Base-by-base conservation (phyloP, 495 filamentous ascomycete species). In the Daldinia bambusicola region DNA sequence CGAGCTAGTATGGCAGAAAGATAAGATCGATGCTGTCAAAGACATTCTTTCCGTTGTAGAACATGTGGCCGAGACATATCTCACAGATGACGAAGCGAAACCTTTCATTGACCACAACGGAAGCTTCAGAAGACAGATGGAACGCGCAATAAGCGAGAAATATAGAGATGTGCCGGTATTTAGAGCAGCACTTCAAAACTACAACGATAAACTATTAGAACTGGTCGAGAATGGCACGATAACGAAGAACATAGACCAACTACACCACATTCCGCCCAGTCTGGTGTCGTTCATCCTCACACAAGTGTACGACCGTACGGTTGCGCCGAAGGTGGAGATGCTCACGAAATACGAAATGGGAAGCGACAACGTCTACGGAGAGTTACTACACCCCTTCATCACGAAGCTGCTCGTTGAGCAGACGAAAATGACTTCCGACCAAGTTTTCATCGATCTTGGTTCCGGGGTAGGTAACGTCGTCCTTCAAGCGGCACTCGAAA, bases 381-480 rank as follows among this genome's bases (percentile, higher is more conserved):
- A 99, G 76, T 86, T 99, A 31, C 84, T 95, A 7, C 92, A 93
- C 18, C 89, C 88, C 2, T 96, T 99, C 76, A 87, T 93, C 66
- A 90, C 90, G 65, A 87, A 86, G 51, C 91, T 96, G 53, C 88
- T 98, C 74, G 82, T 83, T 32, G 89, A 89, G 59, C 87, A 96
- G 72, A 92, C 92, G 8, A 82, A 87, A 32, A 83, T 98, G 63
- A 93, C 87, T 38, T 92, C 91, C 0, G 86, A 88, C 34, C 91
- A 94, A 63, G 89, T 95, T 1, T 98, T 99, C 75, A 89, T 99
- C 61, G 95, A 99, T 76, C 85, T 99, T 38, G 95, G 95, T 32
- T 97, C 93, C 16, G 95, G 95, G 30, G 95, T 97, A 31, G 95
- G 94, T 5, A 99, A 97, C 78, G 95, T 98, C 3, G 92, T 95